These are phyloP conservation scores for Phylloporus sp. DNA, from an alignment of 768 basidiomycete genomes.

Conservation along the genomic window DNA sequence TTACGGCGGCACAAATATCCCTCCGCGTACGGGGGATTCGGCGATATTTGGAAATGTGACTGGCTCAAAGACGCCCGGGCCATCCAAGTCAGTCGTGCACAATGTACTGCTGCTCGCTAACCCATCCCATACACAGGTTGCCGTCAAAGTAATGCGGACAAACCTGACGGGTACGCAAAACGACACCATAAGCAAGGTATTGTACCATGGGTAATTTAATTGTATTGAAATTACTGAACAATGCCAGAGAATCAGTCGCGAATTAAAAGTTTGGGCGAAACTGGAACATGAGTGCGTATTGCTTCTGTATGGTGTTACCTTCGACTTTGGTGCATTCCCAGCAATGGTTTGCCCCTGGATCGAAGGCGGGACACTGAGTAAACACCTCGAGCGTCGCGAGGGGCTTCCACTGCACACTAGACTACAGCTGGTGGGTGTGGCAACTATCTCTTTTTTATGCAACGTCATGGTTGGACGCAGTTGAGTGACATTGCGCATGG, in stretches of 20 bases:
- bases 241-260: conserved; percentile 11
- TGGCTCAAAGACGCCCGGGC: conserved; percentile 15
- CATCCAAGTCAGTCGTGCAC: conserved; percentile 17
- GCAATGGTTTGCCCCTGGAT: conserved; percentile 36
- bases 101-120: neutral
- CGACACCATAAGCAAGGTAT: conserved; percentile 13
- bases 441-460: neutral
- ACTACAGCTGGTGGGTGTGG: conserved; percentile 16
- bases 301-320: conserved; percentile 26
- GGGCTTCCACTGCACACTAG: conserved; percentile 1
- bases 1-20: conserved; percentile 18
- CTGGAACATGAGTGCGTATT: conserved; percentile 28
- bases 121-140: conserved; percentile 14
- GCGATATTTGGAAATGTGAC: conserved; percentile 25
- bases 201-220: neutral
- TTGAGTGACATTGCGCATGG: conserved; percentile 20
- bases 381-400: conserved; percentile 18
- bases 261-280: conserved; percentile 24
- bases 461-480: neutral
- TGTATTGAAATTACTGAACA: neutral
- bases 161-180: conserved; percentile 8
- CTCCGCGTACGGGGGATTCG: conserved; percentile 19
- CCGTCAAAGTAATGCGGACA: conserved; percentile 26
- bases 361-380: conserved; percentile 26
- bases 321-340: conserved; percentile 28